Percentiles rank a stretch among this genome's conserved stretches.
These are phyloP conservation scores for Ruellia speciosa DNA, from an alignment of 305 asterid species.

Conservation along the genomic window DNA sequence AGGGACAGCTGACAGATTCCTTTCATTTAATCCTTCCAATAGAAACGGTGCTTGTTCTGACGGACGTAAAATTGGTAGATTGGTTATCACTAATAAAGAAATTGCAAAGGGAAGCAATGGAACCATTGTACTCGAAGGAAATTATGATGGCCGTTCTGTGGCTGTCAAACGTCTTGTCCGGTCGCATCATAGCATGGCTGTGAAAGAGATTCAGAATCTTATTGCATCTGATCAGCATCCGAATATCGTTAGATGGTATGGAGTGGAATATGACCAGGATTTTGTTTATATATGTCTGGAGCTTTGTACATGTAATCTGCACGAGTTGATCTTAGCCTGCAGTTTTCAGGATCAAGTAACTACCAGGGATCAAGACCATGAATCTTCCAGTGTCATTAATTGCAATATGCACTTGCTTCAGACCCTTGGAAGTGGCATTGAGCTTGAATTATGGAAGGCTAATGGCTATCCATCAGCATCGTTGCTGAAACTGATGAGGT, in stretches of 20 bases:
- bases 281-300: constrained; percentile 71
- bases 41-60: constrained; percentile 18
- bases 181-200: constrained; percentile 72
- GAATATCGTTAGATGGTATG: constrained; percentile 79
- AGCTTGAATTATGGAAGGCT: constrained; percentile 47
- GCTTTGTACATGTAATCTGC: constrained; percentile 64
- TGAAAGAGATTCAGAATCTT: constrained; percentile 81
- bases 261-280: constrained; percentile 81
- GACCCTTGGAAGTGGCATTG: constrained; percentile 30
- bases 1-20: constrained; percentile 16
- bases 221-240: constrained; percentile 88
- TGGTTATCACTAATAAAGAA: constrained; percentile 51
- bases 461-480: constrained; percentile 67
- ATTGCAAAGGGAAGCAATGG: constrained; percentile 92
- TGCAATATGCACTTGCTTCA: neutral
- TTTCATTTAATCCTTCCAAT: constrained; percentile 23
- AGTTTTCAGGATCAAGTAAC: constrained; percentile 28
- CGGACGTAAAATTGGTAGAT: constrained; percentile 65
- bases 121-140: constrained; percentile 81
- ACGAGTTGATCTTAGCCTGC: constrained; percentile 45
- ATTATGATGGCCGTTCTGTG: constrained; percentile 71
- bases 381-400: constrained; percentile 20
- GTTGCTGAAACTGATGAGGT: constrained; percentile 71
- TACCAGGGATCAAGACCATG: constrained; percentile 18
- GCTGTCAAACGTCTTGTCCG: constrained; percentile 81